A percentile compares a stretch with the other conserved stretches of the same genome.
Evolutionary conservation across 345 rosid species (phyloP).

Genomic region (Ceriops decandra): DNA sequence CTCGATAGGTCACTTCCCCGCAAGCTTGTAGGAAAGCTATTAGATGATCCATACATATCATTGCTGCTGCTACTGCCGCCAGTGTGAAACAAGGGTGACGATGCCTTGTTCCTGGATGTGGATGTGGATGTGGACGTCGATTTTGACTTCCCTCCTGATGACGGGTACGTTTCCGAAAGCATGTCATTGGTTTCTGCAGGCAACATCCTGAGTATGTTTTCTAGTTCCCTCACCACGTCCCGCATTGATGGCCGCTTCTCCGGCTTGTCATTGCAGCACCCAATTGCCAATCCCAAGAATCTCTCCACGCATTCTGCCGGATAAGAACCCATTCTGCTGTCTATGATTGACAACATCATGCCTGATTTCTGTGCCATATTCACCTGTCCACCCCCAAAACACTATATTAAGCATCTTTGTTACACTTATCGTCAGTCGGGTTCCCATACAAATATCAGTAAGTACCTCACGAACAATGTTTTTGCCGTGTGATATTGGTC

Average conservation of each 20-base stretch:
- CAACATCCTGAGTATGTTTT: conserved; percentile 31
- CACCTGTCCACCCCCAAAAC: conserved; percentile 19
- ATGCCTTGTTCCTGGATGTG: conserved; percentile 9
- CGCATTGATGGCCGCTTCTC: conserved; percentile 39
- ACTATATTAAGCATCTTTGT: too few relatives aligned
- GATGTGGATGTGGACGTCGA: not conserved
- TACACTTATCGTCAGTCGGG: not conserved
- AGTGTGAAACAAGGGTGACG: not conserved
- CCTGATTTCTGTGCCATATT: conserved; percentile 35
- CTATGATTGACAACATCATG: conserved; percentile 41
- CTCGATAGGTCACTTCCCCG: conserved; percentile 43
- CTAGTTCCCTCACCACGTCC: conserved; percentile 48
- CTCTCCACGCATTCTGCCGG: conserved; percentile 31
- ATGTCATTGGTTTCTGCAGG: conserved; percentile 18
- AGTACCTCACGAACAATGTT: conserved; percentile 47
- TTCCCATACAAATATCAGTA: not conserved
- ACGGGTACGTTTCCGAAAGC: conserved; percentile 16
- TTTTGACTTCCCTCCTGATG: conserved; percentile 10
- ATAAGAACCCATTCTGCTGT: conserved; percentile 40
- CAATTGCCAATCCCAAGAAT: conserved; percentile 43
- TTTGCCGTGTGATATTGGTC: conserved; percentile 42
- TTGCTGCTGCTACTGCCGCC: too few relatives aligned
- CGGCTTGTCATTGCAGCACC: conserved; percentile 35
- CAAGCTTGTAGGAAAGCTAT: not conserved
- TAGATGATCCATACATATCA: not conserved